Percentiles rank a stretch among this genome's conserved stretches.
Conservation (phyloP, 1,139 yeast species). For the Saccharomyces hybrid region DNA sequence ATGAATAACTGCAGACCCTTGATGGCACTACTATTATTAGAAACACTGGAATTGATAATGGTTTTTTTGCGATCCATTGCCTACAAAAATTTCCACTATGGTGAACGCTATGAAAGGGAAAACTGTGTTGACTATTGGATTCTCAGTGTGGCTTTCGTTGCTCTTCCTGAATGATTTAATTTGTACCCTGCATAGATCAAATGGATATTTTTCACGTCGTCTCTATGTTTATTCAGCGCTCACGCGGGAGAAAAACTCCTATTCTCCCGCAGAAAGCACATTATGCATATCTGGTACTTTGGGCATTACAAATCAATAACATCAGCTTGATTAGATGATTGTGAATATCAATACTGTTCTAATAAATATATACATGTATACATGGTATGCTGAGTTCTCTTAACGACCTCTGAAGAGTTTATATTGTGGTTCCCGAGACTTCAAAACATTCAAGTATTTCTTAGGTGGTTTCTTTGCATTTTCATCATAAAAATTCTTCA, state of each 20-base stretch:
- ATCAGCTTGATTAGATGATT: neutral
- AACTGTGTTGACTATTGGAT: neutral
- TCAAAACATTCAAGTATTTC: slow-evolving; percentile 45
- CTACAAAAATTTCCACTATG: neutral
- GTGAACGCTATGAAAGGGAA: neutral
- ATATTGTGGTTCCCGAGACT: slow-evolving; percentile 45
- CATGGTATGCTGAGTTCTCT: slow-evolving; percentile 2
- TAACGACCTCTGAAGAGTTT: slow-evolving; percentile 52
- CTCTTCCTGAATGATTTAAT: neutral
- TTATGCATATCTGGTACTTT: neutral
- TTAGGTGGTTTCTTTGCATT: slow-evolving; percentile 60
- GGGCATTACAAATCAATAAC: neutral
- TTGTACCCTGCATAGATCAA: neutral
- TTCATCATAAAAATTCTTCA: slow-evolving; percentile 48
- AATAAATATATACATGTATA: slow-evolving; percentile 7
- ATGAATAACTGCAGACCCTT: slow-evolving; percentile 60
- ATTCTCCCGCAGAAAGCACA: neutral
- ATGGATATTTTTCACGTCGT: neutral
- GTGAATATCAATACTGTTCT: slow-evolving; percentile 6
- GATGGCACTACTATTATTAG: slow-evolving; percentile 22
- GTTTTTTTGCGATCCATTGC: slow-evolving; percentile 17
- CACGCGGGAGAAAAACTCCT: neutral
- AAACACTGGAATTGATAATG: slow-evolving; percentile 6
- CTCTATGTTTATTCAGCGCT: neutral
- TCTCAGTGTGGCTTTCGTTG: neutral